Evolutionary conservation across 2,329 filamentous ascomycete genomes (phyloP).

Genomic region (Penicillium sp.): DNA sequence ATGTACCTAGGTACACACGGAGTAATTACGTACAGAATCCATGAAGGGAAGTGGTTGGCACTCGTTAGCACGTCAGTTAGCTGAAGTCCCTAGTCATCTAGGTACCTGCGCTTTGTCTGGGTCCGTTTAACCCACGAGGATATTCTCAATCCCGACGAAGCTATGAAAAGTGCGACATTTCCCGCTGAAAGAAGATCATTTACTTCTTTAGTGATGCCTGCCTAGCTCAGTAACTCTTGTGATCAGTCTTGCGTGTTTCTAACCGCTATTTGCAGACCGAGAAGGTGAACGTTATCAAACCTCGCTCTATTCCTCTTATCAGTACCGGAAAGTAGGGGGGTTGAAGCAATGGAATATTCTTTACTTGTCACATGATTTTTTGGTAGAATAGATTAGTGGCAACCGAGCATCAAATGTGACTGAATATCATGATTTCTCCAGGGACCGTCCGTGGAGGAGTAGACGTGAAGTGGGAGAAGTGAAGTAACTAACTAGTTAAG

Average conservation of each 20-base stretch:
- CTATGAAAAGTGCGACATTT: neutral
- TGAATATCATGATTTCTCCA: neutral
- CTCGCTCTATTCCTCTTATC: neutral
- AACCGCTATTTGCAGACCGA: neutral
- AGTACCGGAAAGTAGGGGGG: neutral
- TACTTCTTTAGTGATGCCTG: neutral
- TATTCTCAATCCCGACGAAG: neutral
- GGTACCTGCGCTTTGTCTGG: neutral
- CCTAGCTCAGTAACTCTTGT: neutral
- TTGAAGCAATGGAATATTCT: no score
- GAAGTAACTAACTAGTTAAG: neutral
- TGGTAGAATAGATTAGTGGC: neutral
- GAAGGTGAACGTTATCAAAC: neutral
- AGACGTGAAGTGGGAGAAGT: neutral
- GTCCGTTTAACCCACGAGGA: no score
- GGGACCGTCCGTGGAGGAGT: neutral
- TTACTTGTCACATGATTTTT: neutral
- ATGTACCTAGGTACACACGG: neutral
- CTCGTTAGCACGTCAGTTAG: neutral
- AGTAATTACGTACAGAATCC: neutral
- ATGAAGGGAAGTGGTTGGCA: neutral
- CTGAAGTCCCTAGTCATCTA: neutral
- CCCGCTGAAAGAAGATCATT: neutral
- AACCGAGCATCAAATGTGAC: no score
- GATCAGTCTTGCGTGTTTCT: no score